These are phyloP conservation scores for Eucalyptus marginata DNA, from an alignment of 345 rosid species.

Conservation along the genomic window DNA sequence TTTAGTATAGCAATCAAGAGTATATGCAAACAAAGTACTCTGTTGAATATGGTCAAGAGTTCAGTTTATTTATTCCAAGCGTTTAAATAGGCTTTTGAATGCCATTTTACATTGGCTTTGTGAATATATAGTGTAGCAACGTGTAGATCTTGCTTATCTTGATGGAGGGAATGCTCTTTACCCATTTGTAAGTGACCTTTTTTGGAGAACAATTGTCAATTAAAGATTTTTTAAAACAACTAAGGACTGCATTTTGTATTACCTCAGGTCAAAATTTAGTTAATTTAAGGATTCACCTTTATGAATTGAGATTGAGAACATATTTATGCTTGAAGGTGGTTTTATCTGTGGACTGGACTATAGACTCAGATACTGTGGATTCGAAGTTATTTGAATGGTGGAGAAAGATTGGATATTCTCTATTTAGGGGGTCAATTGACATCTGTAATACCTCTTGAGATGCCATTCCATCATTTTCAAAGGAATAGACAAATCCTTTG, in stretches of 20 bases:
- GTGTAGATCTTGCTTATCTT: not conserved
- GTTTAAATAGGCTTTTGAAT: not conserved
- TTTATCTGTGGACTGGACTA: not conserved
- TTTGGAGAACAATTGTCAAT: not conserved
- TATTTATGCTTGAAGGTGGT: not conserved
- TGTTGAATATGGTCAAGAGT: not conserved
- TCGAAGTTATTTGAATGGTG: not conserved
- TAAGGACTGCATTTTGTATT: not conserved
- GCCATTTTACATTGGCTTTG: not conserved
- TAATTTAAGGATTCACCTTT: not conserved
- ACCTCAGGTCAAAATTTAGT: not conserved
- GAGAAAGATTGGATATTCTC: not conserved
- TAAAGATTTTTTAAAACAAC: not conserved
- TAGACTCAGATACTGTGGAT: not conserved
- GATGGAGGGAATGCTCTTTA: not conserved
- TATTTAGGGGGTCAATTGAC: not conserved
- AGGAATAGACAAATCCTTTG: not conserved
- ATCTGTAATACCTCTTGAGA: not conserved
- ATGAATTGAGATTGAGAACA: not conserved
- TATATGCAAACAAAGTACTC: not conserved
- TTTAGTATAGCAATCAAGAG: not conserved
- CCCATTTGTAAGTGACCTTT: not conserved
- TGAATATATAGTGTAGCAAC: not conserved
- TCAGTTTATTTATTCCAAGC: not conserved
- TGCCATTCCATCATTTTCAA: not conserved